A percentile compares a stretch with the other conserved stretches of the same genome.
These are phyloP conservation scores for Saccharomyces hybrid DNA, from an alignment of 1,139 yeast genomes.

Conservation along the genomic window DNA sequence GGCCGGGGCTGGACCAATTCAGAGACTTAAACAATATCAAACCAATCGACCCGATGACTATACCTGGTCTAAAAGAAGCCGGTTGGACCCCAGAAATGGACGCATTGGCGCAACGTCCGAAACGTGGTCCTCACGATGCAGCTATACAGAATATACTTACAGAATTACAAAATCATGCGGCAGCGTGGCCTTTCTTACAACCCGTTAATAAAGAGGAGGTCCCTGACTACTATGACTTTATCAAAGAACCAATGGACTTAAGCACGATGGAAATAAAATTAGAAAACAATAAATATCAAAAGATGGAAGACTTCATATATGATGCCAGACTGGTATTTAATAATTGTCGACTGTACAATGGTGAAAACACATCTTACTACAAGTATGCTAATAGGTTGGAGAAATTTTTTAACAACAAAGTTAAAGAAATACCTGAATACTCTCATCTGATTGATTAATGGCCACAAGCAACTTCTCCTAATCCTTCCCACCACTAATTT, in stretches of 20 bases:
- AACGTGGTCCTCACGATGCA: constrained; percentile 89
- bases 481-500: not conserved
- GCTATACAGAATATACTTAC: constrained; percentile 82
- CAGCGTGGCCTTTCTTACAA: constrained; percentile 97
- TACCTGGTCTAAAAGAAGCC: constrained; percentile 83
- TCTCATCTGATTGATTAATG: constrained; percentile 33
- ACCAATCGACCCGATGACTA: constrained; percentile 61
- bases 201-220: constrained; percentile 94
- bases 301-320: constrained; percentile 84
- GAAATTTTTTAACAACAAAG: constrained; percentile 71
- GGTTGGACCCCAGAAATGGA: constrained; percentile 99
- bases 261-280: constrained; percentile 91
- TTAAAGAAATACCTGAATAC: constrained; percentile 56
- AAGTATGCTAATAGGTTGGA: constrained; percentile 89
- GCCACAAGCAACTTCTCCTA: not conserved
- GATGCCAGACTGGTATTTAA: constrained; percentile 81
- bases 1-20: constrained; percentile 76
- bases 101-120: constrained; percentile 88
- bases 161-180: constrained; percentile 88
- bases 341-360: constrained; percentile 83
- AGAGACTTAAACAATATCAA: constrained; percentile 44
- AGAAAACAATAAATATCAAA: constrained; percentile 84
- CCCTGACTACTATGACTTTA: constrained; percentile 91
- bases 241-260: constrained; percentile 97
- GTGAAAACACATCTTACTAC: constrained; percentile 82